Evolutionary conservation across 129 eudicot genomes (phyloP), one percentile per base, ranked within the genome.

Genomic region (Flaveria sonorensis): DNA sequence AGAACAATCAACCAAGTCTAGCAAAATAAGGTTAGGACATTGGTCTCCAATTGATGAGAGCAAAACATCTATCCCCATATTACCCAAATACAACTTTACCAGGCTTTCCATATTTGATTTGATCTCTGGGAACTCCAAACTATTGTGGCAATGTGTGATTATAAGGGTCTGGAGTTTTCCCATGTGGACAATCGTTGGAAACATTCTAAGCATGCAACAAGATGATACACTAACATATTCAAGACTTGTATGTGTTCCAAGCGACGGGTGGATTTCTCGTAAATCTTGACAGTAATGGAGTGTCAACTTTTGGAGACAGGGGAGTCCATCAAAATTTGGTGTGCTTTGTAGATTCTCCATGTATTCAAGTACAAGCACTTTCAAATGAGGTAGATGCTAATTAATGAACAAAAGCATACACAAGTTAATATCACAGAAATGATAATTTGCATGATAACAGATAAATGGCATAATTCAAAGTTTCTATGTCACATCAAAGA

Each of bases 81-180:
- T 4, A 4, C 1, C 1, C 70, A 64, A 32, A 64, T 19, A 13
- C 19, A 64, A 64, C 45, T 64, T n/a, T 32, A 28, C 70, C 47
- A 64, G 16, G 20, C 70, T 64, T 28, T 30, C 70, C 70, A 64
- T 15, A 45, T 32, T 64, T 64, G 70, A 28, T 28, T 64, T 15
- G 70, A 64, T 16, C 70, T 64, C 19, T 3, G 70, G 70, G 9
- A 64, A 64, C 70, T 64, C n/a, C 39, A 15, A 16, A 4, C 1
- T 5, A 8, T 45, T 45, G 48, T 45, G 48, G 48, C 48, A 45
- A 45, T 45, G 13, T 45, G 14, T 45, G 48, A 45, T 45, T 45
- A 10, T 45, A 45, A 45, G 48, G 48, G 48, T 45, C 12, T 45
- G 12, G 13, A 45, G 48, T 55, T 55, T 55, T 51, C 19, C 56